Base-by-base conservation (phyloP, 2,329 filamentous ascomycete species). In the Cadophora sp. region DNA sequence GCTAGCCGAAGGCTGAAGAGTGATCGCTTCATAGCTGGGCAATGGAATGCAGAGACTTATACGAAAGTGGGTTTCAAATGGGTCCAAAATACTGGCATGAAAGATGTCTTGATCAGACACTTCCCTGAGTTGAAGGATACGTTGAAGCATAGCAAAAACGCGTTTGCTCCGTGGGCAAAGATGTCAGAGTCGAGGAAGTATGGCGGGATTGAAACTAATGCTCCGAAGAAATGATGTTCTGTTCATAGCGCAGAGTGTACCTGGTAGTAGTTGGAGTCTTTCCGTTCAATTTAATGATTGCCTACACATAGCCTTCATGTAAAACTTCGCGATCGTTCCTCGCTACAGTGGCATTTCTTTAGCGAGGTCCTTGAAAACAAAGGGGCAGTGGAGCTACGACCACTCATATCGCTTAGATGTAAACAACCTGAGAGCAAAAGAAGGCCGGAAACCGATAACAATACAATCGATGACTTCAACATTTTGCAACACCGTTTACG, bases 151-250 rank as follows among this genome's bases (percentile, higher is more conserved):
- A 71, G 62, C 5, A 55, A 71, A n/a, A 71, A 71, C 65, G 66
- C 53, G 34, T 71, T 71, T 51, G 58, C 48, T 27, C 69, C 64
- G 14, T 71, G 69, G 66, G 24, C 34, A 29, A 71, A 71, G 64
- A 37, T 71, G 4, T 55, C 56, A 1, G 37, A n/a, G 16, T 40
- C 43, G 37, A 40, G 2, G 7, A 60, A 68, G n/a, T 71, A 68
- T 61, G 59, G 53, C 22, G 66, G 69, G 5, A 55, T 65, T 40
- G 69, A 71, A 62, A 71, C 69, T 19, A 70, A 60, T 67, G 66
- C 64, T 26, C 53, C 61, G 46, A 70, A 68, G 64, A 40, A 46
- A 31, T 31, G 43, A 62, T 31, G 8, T 6, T 56, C 16, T 22
- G 5, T 31, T 22, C 24, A 27, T 29, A n/a, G 16, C 26, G 12